phyloP scores from a whole-genome alignment of 1,284 basidiomycete genomes.

The Melampsora americana region DNA sequence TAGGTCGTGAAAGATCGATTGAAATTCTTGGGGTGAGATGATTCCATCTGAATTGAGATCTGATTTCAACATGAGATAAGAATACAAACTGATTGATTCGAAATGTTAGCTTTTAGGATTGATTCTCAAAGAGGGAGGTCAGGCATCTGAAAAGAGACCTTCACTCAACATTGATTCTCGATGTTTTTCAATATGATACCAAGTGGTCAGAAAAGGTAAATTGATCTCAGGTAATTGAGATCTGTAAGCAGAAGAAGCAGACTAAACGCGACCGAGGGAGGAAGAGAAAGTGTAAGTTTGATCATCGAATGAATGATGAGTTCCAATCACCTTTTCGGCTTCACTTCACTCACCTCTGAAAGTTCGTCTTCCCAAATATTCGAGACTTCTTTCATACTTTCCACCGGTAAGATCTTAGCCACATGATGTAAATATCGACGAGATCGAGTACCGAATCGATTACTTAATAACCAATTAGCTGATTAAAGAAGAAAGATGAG shows the following conservation, averaged over 20 bases:
- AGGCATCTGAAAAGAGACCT: background rate
- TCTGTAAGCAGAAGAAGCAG: constrained; percentile 20
- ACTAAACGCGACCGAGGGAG: no score
- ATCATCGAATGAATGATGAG: no score
- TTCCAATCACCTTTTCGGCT: no score
- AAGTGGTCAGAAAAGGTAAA: constrained; percentile 35
- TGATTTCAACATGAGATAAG: constrained; percentile 32
- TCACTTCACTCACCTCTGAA: constrained; percentile 27
- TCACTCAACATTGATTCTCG: constrained; percentile 31
- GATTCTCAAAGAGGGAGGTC: no score
- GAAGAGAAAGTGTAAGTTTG: no score
- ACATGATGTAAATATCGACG: constrained; percentile 29
- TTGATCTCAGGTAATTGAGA: constrained; percentile 18
- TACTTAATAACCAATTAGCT: constrained; percentile 39
- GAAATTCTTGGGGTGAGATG: background rate
- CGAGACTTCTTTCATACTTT: constrained; percentile 20
- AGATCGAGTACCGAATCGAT: constrained; percentile 21
- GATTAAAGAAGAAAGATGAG: background rate
- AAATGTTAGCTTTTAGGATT: no score
- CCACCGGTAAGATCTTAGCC: constrained; percentile 17
- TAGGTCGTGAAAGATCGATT: background rate
- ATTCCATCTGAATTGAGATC: constrained; percentile 24
- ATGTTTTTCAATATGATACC: constrained; percentile 44
- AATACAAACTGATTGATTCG: constrained; percentile 12
- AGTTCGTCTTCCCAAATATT: constrained; percentile 28